Evolutionary conservation across 805 yeast species (phyloP), one percentile per base, ranked within the genome.

Genomic region (Yarrowia deformans): DNA sequence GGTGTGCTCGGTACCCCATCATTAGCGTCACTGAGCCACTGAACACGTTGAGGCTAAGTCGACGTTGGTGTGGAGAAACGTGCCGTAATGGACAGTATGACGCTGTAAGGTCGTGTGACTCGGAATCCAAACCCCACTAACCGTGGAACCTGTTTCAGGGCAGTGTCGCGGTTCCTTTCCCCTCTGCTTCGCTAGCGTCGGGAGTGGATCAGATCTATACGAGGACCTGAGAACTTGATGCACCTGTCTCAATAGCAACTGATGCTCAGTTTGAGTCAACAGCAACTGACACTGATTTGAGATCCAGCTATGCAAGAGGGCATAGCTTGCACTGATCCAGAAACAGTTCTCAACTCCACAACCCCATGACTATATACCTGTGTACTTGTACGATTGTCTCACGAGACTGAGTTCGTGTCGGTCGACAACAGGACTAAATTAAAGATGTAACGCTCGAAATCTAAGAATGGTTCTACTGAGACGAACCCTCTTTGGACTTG

Each of bases 391-490:
- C 16, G 12, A 9, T 16, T 39, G 40, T 39, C 40, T 16, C 43
- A 40, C 43, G 16, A 40, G 43, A 40, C 40, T 12, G 16, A 13
- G 40, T 39, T 40, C 13, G 18, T 40, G 18, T 40, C 43, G 16
- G 18, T 40, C 43, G 16, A 40, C 43, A 16, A 16, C 37, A 32
- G 16, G 39, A 52, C 43, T 35, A 52, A 35, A 35, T 54, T 23
- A 19, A 37, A 54, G 18, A 54, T 54, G 60, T 54, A 54, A 54
- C 60, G 60, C 45, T 23, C 43, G 40, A 54, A 37, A 23, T 39
- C 42, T 39, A 54, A 54, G 60, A 23, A 16, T 19, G 45, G 45
- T 9, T 35, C 42, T 19, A 54, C 34, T n/a, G 45, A 52, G 8
- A 54, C 23, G 45, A 35, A 54, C 34, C 39, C 45, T 34, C 60